Evolutionary conservation across 164 flowering plant species (phyloP).

Genomic region (Kalanchoe fedtschenkoi): DNA sequence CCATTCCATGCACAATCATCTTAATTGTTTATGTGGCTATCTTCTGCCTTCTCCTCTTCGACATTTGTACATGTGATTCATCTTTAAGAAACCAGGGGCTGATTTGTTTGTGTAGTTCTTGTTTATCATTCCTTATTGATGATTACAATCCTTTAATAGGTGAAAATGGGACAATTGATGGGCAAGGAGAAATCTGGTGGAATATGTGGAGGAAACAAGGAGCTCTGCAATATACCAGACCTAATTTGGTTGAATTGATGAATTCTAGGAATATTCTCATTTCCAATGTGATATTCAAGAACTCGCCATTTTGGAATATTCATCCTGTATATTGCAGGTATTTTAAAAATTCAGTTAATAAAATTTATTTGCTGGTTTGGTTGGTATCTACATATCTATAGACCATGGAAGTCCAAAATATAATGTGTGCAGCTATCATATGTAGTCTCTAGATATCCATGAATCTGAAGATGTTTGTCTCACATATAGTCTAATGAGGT

Average conservation of each 20-base stretch:
- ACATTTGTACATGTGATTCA: neutral
- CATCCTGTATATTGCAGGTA: slow-evolving; percentile 98
- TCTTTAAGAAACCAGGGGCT: neutral
- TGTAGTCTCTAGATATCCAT: too few species aligned
- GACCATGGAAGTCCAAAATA: neutral
- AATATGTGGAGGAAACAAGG: slow-evolving; percentile 78
- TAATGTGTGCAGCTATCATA: neutral
- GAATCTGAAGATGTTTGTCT: neutral
- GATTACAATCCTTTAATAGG: slow-evolving; percentile 29
- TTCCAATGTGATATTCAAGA: slow-evolving; percentile 66
- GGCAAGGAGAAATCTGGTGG: slow-evolving; percentile 98
- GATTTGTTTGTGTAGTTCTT: neutral
- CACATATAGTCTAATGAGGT: neutral
- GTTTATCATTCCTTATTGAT: neutral
- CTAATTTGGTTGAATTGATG: slow-evolving; percentile 75
- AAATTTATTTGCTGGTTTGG: neutral
- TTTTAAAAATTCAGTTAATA: neutral
- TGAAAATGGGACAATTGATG: slow-evolving; percentile 97
- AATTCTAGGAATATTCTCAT: slow-evolving; percentile 67
- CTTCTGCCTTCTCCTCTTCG: neutral
- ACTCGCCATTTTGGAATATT: slow-evolving; percentile 95
- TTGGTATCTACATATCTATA: neutral
- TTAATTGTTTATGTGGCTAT: neutral
- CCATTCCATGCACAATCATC: neutral
- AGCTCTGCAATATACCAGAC: slow-evolving; percentile 68